These are phyloP conservation scores for Trichaptum fuscoviolaceum DNA, from an alignment of 768 basidiomycete genomes.

Conservation along the genomic window DNA sequence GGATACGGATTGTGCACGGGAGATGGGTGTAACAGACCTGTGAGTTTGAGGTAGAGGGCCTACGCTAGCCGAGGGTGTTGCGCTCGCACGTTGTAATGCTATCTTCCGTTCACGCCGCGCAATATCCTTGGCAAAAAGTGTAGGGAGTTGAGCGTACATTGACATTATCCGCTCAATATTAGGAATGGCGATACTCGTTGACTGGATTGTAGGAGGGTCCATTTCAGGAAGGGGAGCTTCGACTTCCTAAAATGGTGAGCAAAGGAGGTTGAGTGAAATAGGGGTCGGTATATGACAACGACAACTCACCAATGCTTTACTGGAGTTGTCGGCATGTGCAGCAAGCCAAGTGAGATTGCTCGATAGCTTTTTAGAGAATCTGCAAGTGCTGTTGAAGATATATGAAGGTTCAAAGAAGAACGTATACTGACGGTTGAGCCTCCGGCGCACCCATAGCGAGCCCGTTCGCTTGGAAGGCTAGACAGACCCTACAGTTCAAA, in stretches of 20 bases:
- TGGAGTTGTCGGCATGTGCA: constrained; percentile 2
- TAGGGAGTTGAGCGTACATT: not conserved
- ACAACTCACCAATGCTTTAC: not conserved
- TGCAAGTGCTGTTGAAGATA: not conserved
- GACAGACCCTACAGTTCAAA: not conserved
- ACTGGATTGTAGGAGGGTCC: not conserved
- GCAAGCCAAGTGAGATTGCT: constrained; percentile 3
- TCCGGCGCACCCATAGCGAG: not conserved
- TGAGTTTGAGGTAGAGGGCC: not conserved
- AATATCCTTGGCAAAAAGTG: constrained; percentile 4
- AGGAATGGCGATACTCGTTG: not conserved
- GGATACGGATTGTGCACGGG: not conserved
- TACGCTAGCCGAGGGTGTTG: not conserved
- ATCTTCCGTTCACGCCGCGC: not conserved
- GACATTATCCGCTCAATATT: constrained; percentile 1
- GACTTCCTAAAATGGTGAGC: constrained; percentile 1
- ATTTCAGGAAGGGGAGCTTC: not conserved
- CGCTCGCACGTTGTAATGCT: not conserved
- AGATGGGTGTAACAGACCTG: not conserved
- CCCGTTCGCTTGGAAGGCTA: not conserved
- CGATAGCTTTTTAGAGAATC: not conserved
- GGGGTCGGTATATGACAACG: not conserved
- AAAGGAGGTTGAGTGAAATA: not conserved
- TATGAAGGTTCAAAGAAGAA: not conserved
- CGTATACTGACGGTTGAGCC: constrained; percentile 2